These are phyloP conservation scores for Tritrichomonas foetus DNA, from an alignment of 208 protist species.

Conservation along the genomic window DNA sequence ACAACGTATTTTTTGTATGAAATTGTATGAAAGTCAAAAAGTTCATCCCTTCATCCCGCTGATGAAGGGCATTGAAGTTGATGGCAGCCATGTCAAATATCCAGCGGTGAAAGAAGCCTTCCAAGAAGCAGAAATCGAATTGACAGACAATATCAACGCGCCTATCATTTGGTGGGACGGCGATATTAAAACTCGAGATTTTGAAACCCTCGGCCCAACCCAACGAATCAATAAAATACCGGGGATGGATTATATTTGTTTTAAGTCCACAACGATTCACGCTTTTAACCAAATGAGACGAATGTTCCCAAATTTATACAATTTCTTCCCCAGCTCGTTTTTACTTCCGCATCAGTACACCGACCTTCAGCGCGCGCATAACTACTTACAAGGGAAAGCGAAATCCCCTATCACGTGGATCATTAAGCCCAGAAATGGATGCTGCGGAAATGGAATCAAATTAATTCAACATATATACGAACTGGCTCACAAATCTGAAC, in stretches of 20 bases:
- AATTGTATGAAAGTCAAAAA: no score
- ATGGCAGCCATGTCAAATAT: background rate
- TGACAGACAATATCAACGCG: background rate
- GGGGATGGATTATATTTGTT: conserved; percentile 32
- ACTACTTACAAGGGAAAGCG: background rate
- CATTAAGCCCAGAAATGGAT: background rate
- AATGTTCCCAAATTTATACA: conserved; percentile 27
- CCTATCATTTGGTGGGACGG: conserved; percentile 17
- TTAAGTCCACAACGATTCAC: background rate
- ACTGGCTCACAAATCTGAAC: background rate
- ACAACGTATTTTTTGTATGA: no score
- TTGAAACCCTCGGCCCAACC: background rate
- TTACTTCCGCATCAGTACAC: background rate
- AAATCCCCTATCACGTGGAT: conserved; percentile 14
- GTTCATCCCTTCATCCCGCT: no score
- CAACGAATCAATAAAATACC: conserved; percentile 18
- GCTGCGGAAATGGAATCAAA: conserved; percentile 10
- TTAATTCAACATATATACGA: background rate
- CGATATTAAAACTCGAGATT: background rate
- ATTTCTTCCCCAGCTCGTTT: background rate
- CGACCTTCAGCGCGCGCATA: background rate
- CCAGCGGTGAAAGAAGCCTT: background rate
- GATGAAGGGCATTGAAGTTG: background rate
- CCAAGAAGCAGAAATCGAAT: background rate
- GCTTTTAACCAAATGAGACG: background rate